Percentiles rank a stretch among this genome's conserved stretches.
Conservation (phyloP, 306 rosid species). For the Trifolium pratense region DNA sequence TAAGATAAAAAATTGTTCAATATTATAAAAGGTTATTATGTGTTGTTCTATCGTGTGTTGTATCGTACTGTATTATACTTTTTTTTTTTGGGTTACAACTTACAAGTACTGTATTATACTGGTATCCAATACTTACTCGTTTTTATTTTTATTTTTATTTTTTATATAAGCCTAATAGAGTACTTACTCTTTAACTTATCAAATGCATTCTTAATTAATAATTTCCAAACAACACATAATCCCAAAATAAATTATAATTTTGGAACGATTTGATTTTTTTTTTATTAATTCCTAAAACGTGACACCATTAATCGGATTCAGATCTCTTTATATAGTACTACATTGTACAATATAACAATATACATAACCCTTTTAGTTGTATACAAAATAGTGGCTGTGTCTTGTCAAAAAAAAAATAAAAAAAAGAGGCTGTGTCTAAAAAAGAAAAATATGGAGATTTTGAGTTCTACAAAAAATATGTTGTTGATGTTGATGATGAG, state of each 20-base stretch:
- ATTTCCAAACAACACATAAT: neutral
- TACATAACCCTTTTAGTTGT: neutral
- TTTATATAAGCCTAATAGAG: too few relatives aligned
- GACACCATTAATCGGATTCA: neutral
- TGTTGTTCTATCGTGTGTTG: too few relatives aligned
- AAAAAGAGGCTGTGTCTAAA: neutral
- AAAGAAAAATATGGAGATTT: constrained; percentile 37
- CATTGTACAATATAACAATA: neutral
- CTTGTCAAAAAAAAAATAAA: neutral
- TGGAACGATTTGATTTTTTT: neutral
- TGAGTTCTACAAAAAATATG: constrained; percentile 16
- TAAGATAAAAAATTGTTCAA: too few relatives aligned
- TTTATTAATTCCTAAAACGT: constrained; percentile 18
- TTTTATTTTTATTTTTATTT: too few relatives aligned
- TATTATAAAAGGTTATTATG: too few relatives aligned
- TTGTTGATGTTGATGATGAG: neutral
- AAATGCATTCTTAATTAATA: too few relatives aligned
- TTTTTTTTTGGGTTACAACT: too few relatives aligned
- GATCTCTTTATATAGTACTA: neutral
- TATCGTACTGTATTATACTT: too few relatives aligned
- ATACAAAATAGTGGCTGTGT: neutral
- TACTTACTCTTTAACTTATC: too few relatives aligned
- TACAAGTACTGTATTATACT: too few relatives aligned
- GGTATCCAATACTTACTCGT: too few relatives aligned
- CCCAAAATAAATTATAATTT: constrained; percentile 4